Base-by-base conservation (phyloP, 208 protist genomes). In the Leishmania amazonensis region DNA sequence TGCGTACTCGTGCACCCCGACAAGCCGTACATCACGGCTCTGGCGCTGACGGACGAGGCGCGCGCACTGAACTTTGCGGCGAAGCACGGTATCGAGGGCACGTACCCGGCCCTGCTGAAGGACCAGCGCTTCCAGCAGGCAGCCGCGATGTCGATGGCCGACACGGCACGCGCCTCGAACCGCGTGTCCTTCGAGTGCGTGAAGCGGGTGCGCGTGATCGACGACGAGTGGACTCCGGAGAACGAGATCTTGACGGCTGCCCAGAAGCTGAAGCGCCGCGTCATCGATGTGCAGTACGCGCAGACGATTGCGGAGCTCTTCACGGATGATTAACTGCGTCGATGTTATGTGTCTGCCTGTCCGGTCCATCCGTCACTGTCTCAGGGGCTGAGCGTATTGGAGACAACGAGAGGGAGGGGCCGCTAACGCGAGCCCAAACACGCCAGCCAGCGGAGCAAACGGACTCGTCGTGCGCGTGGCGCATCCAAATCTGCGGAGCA, bases 151-250 rank as follows among this genome's bases (percentile, higher is more conserved):
- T 94, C 91, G n/a, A 67, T 97, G 5, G 85, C 78, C 35, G 82
- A 86, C 40, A 90, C 85, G 49, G 91, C 91, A 13, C 83, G 84
- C 11, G 40, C 35, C 58, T 81, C 70, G 60, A 77, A 71, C 62
- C 76, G 81, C 3, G 81, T 77, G 6, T 35, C 81, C 11, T 85
- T 85, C 73, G 94, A 97, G 83, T 84, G 75, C 49, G 85, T 95
- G 53, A 89, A 89, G 58, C 86, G 89, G 9, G 93, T 95, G 65
- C 82, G 75, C 8, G 71, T 96, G 21, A 9, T 93, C 15, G 86
- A 84, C 28, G 93, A 96, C 42, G 90, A 95, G 74, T 98, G 95
- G 95, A 96, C 93, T 2, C 89, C 92, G 2, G 92, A 98, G 81
- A 98, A 96, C 81, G 88, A 87, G 40, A 71, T 95, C 2, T 70